phyloP scores from a whole-genome alignment of 345 rosid species.

The Hibiscus syriacus region DNA sequence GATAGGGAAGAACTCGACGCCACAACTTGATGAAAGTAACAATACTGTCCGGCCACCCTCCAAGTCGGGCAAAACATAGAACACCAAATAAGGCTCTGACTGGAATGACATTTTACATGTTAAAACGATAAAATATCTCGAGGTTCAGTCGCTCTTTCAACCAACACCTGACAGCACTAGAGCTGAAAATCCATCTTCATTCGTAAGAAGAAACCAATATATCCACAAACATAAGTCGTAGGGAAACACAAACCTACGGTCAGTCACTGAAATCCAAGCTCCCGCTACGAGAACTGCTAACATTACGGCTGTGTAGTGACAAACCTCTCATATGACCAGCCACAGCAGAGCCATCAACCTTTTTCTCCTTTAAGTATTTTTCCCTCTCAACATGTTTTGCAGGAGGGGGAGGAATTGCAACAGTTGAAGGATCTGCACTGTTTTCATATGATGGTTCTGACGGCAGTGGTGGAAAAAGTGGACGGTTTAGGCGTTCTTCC shows the following conservation, averaged over 20 bases:
- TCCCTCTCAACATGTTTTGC: slow-evolving; percentile 87
- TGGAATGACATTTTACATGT: background rate
- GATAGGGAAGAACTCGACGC: background rate
- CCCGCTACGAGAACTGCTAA: slow-evolving; percentile 78
- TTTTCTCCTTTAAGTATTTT: slow-evolving; percentile 82
- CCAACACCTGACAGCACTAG: background rate
- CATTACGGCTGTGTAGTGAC: slow-evolving; percentile 71
- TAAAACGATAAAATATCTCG: slow-evolving; percentile 4
- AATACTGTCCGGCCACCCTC: background rate
- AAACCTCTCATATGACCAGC: slow-evolving; percentile 67
- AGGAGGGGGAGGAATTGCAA: slow-evolving; percentile 90
- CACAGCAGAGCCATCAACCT: slow-evolving; percentile 47
- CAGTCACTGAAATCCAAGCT: slow-evolving; percentile 68
- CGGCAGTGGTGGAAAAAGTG: slow-evolving; percentile 62
- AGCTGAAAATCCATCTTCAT: slow-evolving; percentile 1
- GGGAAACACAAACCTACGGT: slow-evolving; percentile 12
- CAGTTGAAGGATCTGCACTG: slow-evolving; percentile 30
- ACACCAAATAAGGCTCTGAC: background rate
- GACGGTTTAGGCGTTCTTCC: slow-evolving; percentile 62
- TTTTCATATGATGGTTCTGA: slow-evolving; percentile 33
- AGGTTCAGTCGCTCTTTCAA: background rate
- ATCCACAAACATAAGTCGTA: background rate
- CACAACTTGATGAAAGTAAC: background rate
- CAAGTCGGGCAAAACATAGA: background rate
- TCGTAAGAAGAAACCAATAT: background rate